These are phyloP conservation scores for Sporisorium sorghi DNA, from an alignment of 1,284 basidiomycete genomes.

Conservation along the genomic window DNA sequence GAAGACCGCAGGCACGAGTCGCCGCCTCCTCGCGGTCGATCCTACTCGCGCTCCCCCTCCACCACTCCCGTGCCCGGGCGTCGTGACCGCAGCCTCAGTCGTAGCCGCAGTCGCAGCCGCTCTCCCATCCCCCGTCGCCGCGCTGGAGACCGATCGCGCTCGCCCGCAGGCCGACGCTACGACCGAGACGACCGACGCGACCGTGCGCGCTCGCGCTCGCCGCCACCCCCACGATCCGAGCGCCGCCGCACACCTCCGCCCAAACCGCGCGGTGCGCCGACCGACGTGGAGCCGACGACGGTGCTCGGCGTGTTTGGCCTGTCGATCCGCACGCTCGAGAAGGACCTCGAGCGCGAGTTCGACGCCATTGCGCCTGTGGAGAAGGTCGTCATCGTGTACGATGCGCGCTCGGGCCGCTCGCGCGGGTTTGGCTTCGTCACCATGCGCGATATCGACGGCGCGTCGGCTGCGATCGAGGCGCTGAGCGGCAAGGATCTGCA, in stretches of 20 bases:
- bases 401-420: conserved; percentile 95
- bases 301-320: conserved; percentile 96
- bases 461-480: conserved; percentile 85
- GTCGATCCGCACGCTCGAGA: conserved; percentile 91
- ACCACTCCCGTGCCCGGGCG: conserved; percentile 37
- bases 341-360: conserved; percentile 94
- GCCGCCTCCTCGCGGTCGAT: conserved; percentile 37
- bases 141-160: conserved; percentile 36
- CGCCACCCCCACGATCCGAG: conserved; percentile 35
- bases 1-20: conserved; percentile 38
- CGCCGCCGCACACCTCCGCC: conserved; percentile 42
- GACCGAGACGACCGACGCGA: conserved; percentile 42
- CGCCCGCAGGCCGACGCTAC: conserved; percentile 33
- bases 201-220: conserved; percentile 33
- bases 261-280: conserved; percentile 41
- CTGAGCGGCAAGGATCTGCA: conserved; percentile 96
- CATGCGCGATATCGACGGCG: conserved; percentile 88
- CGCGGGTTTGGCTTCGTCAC: conserved; percentile 98
- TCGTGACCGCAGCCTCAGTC: conserved; percentile 22
- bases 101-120: conserved; percentile 32
- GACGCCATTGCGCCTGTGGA: conserved; percentile 87
- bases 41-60: conserved; percentile 50
- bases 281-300: conserved; percentile 79
- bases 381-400: conserved; percentile 94
- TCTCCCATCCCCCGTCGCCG: conserved; percentile 29